phyloP scores from a whole-genome alignment of 768 basidiomycete species.

The Mycena albidolilacea region DNA sequence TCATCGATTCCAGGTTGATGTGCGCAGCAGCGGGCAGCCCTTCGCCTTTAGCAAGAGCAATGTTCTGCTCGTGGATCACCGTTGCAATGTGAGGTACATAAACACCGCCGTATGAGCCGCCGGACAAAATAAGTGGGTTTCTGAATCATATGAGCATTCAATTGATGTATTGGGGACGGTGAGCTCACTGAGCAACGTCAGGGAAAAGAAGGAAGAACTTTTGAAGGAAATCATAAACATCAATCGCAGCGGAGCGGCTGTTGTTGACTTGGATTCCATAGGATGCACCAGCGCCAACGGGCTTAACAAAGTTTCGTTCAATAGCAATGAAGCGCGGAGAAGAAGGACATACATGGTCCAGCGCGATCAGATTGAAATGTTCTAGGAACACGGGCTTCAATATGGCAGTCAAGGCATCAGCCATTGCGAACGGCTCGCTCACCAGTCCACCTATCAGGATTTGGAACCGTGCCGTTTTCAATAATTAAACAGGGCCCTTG shows the following conservation, averaged over 20 bases:
- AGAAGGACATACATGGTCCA: slow-evolving; percentile 42
- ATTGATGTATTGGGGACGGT: background rate
- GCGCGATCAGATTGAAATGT: slow-evolving; percentile 44
- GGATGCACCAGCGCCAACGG: background rate
- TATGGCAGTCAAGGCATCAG: background rate
- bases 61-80: slow-evolving; percentile 52
- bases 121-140: slow-evolving; percentile 44
- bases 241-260: slow-evolving; percentile 47
- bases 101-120: slow-evolving; percentile 54
- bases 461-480: slow-evolving; percentile 42
- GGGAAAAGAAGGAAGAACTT: slow-evolving; percentile 35
- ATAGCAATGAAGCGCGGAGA: background rate
- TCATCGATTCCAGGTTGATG: slow-evolving; percentile 52
- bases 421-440: background rate
- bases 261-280: slow-evolving; percentile 49
- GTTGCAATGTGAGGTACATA: slow-evolving; percentile 55
- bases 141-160: slow-evolving; percentile 18
- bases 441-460: slow-evolving; percentile 47
- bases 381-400: slow-evolving; percentile 8
- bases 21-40: slow-evolving; percentile 41
- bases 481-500: slow-evolving; percentile 46
- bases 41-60: slow-evolving; percentile 39
- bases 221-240: slow-evolving; percentile 54
- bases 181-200: slow-evolving; percentile 2
- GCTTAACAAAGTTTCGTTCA: background rate